Base-by-base conservation (phyloP, 2,329 filamentous ascomycete genomes). In the Amauroascus verrucosus region DNA sequence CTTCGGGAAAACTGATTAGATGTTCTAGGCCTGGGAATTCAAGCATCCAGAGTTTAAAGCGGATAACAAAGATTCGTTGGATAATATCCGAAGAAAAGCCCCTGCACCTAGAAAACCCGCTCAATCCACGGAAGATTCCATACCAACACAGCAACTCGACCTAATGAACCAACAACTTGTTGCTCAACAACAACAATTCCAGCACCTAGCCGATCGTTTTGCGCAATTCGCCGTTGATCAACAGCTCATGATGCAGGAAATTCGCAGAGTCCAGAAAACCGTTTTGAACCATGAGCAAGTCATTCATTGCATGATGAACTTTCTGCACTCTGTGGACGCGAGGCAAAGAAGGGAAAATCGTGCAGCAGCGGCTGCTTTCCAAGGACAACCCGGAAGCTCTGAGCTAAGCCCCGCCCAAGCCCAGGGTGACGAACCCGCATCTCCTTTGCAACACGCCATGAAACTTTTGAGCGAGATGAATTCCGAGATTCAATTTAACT, bases 41-140 rank as follows among this genome's bases (percentile, higher is more conserved):
- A 95, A 93, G 67, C 93, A 98, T 65, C 91, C 91, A 11, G 89
- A 95, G 63, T 98, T 98, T 73, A 86, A 89, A 62, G 85, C 86
- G 59, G 91, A 96, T 70, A 94, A 91, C 71, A 96, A 96, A 69
- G 89, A 96, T 66, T 93, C 89, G 44, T 77, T 98, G 46, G 93
- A 98, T 65, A 97, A 96, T 61, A 98, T 98, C 64, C 83, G 89
- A 63, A 80, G 93, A 61, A 98, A 98, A 72, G 91, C 93, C 1
- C 93, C 93, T 0, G 89, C 91, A 1, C 87, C 91, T 2, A 78
- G 91, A 59, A 97, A 96, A 67, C 70, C 78, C 30, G 70, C 77
- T 2, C 79, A 80, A 59, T 72, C 74, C 16, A 84, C 83, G 54
- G 89, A 95, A 50, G 78, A 85, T 44, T 83, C 86, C 54, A 81